Percentiles rank a stretch among this genome's conserved stretches.
Evolutionary conservation across 441 rosid species (phyloP).

Genomic region (Corymbia calophylla): DNA sequence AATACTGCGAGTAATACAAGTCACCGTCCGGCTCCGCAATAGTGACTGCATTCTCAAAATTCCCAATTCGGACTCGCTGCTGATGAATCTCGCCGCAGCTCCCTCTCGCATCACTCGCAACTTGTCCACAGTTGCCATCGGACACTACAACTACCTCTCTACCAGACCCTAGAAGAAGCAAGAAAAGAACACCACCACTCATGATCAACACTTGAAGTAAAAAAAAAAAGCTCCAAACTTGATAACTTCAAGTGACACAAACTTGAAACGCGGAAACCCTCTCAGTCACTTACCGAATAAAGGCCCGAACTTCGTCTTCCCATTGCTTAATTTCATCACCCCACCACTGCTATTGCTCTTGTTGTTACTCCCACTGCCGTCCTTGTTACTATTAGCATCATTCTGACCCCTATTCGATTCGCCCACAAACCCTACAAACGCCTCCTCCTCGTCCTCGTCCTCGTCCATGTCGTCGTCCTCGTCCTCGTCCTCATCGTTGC

Average conservation of each 20-base stretch:
- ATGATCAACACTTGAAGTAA: neutral
- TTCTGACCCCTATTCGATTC: slow-evolving; percentile 6
- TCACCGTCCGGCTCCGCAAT: slow-evolving; percentile 57
- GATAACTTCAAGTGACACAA: neutral
- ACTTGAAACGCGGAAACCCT: neutral
- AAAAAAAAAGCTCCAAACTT: neutral
- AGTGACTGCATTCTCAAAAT: slow-evolving; percentile 24
- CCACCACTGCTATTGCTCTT: slow-evolving; percentile 5
- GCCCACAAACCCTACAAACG: slow-evolving; percentile 1
- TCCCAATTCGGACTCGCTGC: slow-evolving; percentile 18
- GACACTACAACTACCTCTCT: slow-evolving; percentile 33
- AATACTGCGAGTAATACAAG: slow-evolving; percentile 47
- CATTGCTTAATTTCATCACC: slow-evolving; percentile 30
- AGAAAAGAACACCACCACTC: neutral
- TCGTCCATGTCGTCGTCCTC: slow-evolving; percentile 28
- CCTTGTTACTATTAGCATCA: slow-evolving; percentile 9
- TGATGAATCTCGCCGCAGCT: slow-evolving; percentile 11
- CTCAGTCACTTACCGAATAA: slow-evolving; percentile 22
- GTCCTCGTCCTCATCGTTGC: slow-evolving; percentile 26
- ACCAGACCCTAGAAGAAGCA: slow-evolving; percentile 15
- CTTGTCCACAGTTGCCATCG: slow-evolving; percentile 16
- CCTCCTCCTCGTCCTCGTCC: slow-evolving; percentile 12
- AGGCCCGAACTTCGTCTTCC: slow-evolving; percentile 23
- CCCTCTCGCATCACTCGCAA: neutral
- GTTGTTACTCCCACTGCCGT: neutral